Evolutionary conservation across 2,329 filamentous ascomycete species (phyloP).

Genomic region (Diaporthe ilicicola): DNA sequence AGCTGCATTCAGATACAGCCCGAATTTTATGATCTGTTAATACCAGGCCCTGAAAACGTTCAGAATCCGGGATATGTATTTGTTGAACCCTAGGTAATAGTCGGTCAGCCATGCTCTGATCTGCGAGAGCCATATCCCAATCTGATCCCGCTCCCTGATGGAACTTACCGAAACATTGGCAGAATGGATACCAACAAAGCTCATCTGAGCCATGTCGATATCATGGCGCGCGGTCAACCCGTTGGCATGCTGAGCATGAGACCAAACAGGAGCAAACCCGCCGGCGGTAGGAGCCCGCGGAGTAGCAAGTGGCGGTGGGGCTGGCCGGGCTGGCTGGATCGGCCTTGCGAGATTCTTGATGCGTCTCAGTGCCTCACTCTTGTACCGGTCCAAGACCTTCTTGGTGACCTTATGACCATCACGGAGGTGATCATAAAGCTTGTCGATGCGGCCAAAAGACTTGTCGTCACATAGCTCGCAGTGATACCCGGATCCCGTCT

Average conservation of each 20-base stretch:
- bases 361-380: background rate
- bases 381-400: background rate
- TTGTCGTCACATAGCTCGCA: background rate
- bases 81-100: background rate
- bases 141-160: background rate
- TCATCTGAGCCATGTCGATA: background rate
- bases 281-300: background rate
- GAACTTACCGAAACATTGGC: background rate
- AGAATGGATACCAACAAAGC: background rate
- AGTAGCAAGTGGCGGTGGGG: background rate
- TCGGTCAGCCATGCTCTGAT: background rate
- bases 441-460: background rate
- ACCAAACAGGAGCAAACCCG: background rate
- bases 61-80: too few relatives aligned
- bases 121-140: background rate
- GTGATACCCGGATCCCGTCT: background rate
- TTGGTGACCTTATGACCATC: slow-evolving; percentile 12
- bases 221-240: background rate
- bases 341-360: background rate
- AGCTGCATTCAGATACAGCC: too few relatives aligned
- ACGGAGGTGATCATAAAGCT: background rate
- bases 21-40: too few relatives aligned
- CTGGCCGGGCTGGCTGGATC: background rate
- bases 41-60: too few relatives aligned
- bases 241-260: background rate